Percentiles rank a stretch among this genome's conserved stretches.
Evolutionary conservation across 257 asterid species (phyloP).

Genomic region (Nicotiana attenuata): DNA sequence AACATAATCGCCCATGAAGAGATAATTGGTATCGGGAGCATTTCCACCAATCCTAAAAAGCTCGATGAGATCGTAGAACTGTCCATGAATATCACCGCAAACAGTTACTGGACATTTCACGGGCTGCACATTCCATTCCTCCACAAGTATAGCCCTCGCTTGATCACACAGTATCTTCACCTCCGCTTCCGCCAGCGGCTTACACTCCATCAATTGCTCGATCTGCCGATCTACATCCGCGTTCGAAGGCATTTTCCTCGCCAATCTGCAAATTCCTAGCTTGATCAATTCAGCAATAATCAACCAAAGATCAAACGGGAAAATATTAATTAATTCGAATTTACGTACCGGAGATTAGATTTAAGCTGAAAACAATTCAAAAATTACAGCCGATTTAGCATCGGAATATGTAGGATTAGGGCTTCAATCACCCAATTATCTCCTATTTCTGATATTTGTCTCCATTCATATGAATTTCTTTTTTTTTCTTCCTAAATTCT

Average conservation of each 20-base stretch:
- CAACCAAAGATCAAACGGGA: neutral
- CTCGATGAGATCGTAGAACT: conserved; percentile 86
- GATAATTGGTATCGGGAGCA: conserved; percentile 86
- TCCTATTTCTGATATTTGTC: neutral
- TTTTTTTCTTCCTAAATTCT: neutral
- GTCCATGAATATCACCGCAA: conserved; percentile 91
- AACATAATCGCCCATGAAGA: conserved; percentile 93
- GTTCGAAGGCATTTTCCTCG: conserved; percentile 43
- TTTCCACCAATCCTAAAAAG: conserved; percentile 86
- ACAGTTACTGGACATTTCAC: conserved; percentile 90
- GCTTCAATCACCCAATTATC: neutral
- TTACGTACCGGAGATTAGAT: neutral
- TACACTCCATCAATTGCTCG: conserved; percentile 90
- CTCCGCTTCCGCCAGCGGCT: conserved; percentile 76
- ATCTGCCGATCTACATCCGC: conserved; percentile 85
- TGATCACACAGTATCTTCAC: conserved; percentile 82
- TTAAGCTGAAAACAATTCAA: neutral
- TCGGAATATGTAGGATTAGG: neutral
- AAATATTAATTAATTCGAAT: neutral
- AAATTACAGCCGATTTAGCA: neutral
- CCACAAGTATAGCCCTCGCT: conserved; percentile 80
- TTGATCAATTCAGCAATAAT: neutral
- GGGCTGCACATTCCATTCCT: conserved; percentile 96
- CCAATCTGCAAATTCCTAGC: neutral
- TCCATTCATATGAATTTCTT: conserved; percentile 2